phyloP scores from a whole-genome alignment of 2,329 filamentous ascomycete species.

The Sporothrix inflata region DNA sequence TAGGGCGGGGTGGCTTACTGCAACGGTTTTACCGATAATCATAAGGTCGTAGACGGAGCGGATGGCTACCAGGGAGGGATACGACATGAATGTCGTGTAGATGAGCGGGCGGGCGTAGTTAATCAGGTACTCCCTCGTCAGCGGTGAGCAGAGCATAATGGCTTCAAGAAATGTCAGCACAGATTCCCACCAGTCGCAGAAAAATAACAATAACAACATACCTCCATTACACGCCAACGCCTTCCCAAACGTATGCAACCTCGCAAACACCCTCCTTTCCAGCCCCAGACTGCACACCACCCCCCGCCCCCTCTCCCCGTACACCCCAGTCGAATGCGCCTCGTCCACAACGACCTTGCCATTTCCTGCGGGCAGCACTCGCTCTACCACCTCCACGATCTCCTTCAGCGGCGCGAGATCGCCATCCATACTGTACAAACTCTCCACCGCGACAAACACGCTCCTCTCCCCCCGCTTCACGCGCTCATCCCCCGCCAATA shows the following conservation, averaged over 20 bases:
- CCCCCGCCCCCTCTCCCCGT: conserved; percentile 6
- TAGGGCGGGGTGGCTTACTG: neutral
- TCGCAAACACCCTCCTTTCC: neutral
- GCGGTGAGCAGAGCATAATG: conserved; percentile 64
- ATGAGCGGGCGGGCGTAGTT: conserved; percentile 78
- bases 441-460: conserved; percentile 71
- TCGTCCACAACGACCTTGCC: conserved; percentile 69
- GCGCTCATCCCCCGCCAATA: conserved; percentile 52
- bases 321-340: conserved; percentile 52
- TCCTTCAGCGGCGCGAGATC: conserved; percentile 67
- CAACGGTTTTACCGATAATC: conserved; percentile 55
- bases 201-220: neutral
- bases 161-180: conserved; percentile 32
- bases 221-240: conserved; percentile 11
- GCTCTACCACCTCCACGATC: conserved; percentile 61
- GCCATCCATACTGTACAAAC: conserved; percentile 83
- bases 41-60: conserved; percentile 61
- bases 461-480: conserved; percentile 46
- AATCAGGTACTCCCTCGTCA: conserved; percentile 50
- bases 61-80: conserved; percentile 63
- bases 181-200: neutral
- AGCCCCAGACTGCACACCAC: conserved; percentile 9
- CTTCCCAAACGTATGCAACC: conserved; percentile 8
- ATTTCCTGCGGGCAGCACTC: conserved; percentile 59
- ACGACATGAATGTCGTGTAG: conserved; percentile 71